Conservation (phyloP, 176 grass and related monocot genomes). For the Zea mays region DNA sequence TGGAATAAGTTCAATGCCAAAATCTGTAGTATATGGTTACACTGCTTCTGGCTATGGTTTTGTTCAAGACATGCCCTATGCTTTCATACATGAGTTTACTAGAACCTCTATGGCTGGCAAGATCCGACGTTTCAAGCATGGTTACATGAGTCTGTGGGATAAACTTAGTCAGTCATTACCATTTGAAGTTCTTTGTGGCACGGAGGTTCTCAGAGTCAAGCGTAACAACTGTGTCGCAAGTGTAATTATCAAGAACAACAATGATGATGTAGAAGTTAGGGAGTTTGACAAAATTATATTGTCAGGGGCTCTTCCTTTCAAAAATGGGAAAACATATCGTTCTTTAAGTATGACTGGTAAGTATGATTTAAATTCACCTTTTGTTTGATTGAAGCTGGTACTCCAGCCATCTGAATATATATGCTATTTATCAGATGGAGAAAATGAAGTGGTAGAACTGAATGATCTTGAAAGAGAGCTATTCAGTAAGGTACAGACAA, state of each 20-base stretch:
- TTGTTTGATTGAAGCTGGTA: neutral
- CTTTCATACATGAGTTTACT: constrained; percentile 81
- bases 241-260: constrained; percentile 46
- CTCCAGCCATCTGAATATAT: constrained; percentile 28
- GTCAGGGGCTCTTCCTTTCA: constrained; percentile 62
- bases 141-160: constrained; percentile 74
- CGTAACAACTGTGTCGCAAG: constrained; percentile 39
- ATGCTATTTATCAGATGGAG: constrained; percentile 46
- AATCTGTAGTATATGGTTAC: constrained; percentile 77
- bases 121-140: constrained; percentile 64
- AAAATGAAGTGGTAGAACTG: constrained; percentile 64
- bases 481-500: constrained; percentile 64
- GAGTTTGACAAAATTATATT: constrained; percentile 75
- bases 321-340: constrained; percentile 64
- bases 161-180: constrained; percentile 68
- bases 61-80: constrained; percentile 88
- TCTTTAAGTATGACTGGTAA: constrained; percentile 55
- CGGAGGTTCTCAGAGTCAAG: constrained; percentile 48
- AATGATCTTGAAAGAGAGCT: constrained; percentile 66
- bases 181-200: constrained; percentile 60
- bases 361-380: constrained; percentile 34
- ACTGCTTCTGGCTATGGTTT: constrained; percentile 82
- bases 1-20: constrained; percentile 66
- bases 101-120: constrained; percentile 81
- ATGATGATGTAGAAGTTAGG: constrained; percentile 46